Percentiles rank a stretch among this genome's conserved stretches.
These are phyloP conservation scores for Mucor lusitanicus DNA, from an alignment of 371 early-diverging fungal genomes.

Conservation along the genomic window DNA sequence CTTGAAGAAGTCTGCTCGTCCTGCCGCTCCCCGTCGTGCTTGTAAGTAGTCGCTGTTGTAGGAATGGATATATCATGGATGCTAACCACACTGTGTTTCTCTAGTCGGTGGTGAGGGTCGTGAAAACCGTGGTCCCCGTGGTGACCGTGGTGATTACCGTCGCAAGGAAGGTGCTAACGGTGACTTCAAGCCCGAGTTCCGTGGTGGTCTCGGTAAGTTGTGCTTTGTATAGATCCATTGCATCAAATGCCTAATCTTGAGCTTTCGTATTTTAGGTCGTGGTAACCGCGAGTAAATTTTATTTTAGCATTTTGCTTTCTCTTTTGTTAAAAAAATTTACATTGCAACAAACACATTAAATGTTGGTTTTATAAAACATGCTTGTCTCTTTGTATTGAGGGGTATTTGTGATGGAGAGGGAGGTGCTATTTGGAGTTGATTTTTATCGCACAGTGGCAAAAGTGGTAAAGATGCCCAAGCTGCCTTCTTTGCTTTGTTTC, in stretches of 20 bases:
- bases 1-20: slow-evolving; percentile 89
- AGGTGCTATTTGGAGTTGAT: no score
- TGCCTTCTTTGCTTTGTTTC: no score
- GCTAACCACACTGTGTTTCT: not conserved
- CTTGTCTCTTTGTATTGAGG: not conserved
- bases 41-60: slow-evolving; percentile 44
- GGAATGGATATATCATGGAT: not conserved
- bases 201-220: slow-evolving; percentile 72
- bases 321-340: slow-evolving; percentile 10
- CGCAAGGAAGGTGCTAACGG: slow-evolving; percentile 94
- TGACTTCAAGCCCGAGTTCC: slow-evolving; percentile 96
- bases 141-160: slow-evolving; percentile 85
- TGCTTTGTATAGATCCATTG: not conserved
- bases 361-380: not conserved
- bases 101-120: slow-evolving; percentile 50
- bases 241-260: not conserved
- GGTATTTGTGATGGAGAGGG: not conserved
- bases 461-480: no score
- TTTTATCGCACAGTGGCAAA: no score
- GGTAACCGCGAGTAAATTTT: slow-evolving; percentile 50
- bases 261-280: slow-evolving; percentile 29
- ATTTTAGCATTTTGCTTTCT: not conserved
- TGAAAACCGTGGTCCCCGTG: slow-evolving; percentile 65
- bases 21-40: slow-evolving; percentile 70
- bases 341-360: slow-evolving; percentile 6